Base-by-base conservation (phyloP, 176 grass and related monocot genomes). In the Aegilops longissima region DNA sequence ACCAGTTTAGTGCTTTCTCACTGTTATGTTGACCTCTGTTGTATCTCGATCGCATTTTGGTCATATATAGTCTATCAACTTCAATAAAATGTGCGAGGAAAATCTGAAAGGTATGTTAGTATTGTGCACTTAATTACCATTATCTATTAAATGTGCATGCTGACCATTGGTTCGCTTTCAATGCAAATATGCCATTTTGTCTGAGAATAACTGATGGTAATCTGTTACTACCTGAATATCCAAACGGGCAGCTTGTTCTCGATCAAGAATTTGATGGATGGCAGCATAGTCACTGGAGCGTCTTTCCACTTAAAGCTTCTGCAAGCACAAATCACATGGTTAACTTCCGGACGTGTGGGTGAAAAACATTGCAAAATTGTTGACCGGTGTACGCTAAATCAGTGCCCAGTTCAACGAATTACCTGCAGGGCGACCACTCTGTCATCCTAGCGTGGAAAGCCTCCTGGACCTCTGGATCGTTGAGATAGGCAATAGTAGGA, bases 181-280 rank as follows among this genome's bases (percentile, higher is more conserved):
- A n/a, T n/a, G n/a, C n/a, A n/a, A n/a, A n/a, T n/a, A n/a, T n/a
- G n/a, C n/a, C n/a, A n/a, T n/a, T n/a, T n/a, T n/a, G 2, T 78
- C 2, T 63, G 7, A 29, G 25, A 1, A 20, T 24, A 27, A 6
- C 25, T 10, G 24, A 8, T 25, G 5, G 45, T 17, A 17, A 25
- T 23, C 6, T 9, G 58, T 7, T 85, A 92, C 77, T 85, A 92
- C 82, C 90, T 92, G 72, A 85, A 92, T 39, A 92, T 52, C 90
- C 83, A 92, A 4, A 92, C 66, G 14, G 75, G 81, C 33, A 92
- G 21, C 38, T 80, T 80, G 12, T 80, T 68, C 38, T 78, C 52
- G 23, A 84, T 29, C 51, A 88, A 76, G 66, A 82, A 88, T 71
- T 47, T 71, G 74, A 88, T 64, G 30, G 74, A 84, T 21, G 80